These are phyloP conservation scores for Rhizopogon vesiculosus DNA, from an alignment of 768 basidiomycete species.

Conservation along the genomic window DNA sequence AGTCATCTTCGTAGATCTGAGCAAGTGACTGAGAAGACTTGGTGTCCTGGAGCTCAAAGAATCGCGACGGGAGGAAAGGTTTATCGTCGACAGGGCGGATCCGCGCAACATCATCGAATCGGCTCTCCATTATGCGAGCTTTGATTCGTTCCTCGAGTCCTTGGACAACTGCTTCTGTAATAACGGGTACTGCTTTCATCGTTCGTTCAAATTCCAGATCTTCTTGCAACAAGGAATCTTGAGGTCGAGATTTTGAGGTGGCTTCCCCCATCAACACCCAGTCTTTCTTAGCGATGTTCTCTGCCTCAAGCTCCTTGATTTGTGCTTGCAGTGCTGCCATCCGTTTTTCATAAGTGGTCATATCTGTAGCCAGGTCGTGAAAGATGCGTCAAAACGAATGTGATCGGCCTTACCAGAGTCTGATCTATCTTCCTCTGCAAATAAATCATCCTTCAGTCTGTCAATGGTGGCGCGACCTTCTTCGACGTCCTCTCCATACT, in stretches of 20 bases:
- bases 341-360: slow-evolving; percentile 81
- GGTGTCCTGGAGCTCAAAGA: slow-evolving; percentile 85
- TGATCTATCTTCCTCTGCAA: slow-evolving; percentile 57
- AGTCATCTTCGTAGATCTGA: slow-evolving; percentile 95
- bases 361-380: slow-evolving; percentile 30
- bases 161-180: slow-evolving; percentile 84
- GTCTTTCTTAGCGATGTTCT: slow-evolving; percentile 85
- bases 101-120: slow-evolving; percentile 92
- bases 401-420: not conserved
- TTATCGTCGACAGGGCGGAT: slow-evolving; percentile 72
- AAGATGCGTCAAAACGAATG: not conserved
- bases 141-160: slow-evolving; percentile 89
- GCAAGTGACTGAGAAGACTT: slow-evolving; percentile 88
- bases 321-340: slow-evolving; percentile 69
- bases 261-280: slow-evolving; percentile 96
- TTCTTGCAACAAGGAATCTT: slow-evolving; percentile 89
- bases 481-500: slow-evolving; percentile 25
- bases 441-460: slow-evolving; percentile 72
- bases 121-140: slow-evolving; percentile 74
- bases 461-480: slow-evolving; percentile 49
- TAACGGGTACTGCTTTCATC: slow-evolving; percentile 79
- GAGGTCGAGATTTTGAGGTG: slow-evolving; percentile 72
- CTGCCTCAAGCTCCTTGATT: slow-evolving; percentile 76
- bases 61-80: slow-evolving; percentile 85
- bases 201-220: slow-evolving; percentile 93